Evolutionary conservation across 176 grass and related monocot genomes (phyloP).

Genomic region (Elaeis guineensis): DNA sequence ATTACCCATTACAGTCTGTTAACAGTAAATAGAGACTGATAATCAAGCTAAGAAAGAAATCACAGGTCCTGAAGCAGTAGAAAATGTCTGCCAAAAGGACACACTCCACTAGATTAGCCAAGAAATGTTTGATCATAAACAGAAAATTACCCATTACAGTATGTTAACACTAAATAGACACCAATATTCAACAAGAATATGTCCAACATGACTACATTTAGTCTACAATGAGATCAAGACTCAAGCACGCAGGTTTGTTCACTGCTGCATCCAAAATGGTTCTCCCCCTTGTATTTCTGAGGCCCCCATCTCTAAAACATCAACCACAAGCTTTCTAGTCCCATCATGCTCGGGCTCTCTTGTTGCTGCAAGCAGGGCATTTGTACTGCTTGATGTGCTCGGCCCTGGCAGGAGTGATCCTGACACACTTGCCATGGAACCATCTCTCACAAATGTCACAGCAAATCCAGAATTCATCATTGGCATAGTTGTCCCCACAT

Average conservation of each 20-base stretch:
- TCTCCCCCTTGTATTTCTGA: not conserved
- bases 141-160: not conserved
- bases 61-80: too few species aligned
- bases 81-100: not conserved
- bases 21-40: constrained; percentile 1
- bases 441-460: constrained; percentile 35
- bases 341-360: constrained; percentile 28
- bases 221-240: constrained; percentile 7
- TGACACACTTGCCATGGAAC: constrained; percentile 40
- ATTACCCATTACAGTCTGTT: not conserved
- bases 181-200: constrained; percentile 8
- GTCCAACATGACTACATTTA: not conserved
- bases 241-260: too few species aligned
- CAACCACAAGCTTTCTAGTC: not conserved
- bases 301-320: not conserved
- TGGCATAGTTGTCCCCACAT: constrained; percentile 24
- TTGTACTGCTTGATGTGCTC: constrained; percentile 37
- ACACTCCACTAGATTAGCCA: not conserved
- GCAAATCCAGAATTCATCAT: constrained; percentile 36
- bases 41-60: not conserved
- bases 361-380: constrained; percentile 39
- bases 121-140: not conserved
- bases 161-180: constrained; percentile 7
- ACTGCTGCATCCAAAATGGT: constrained; percentile 3
- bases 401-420: constrained; percentile 32